A percentile compares a stretch with the other conserved stretches of the same genome.
phyloP scores from a whole-genome alignment of 441 rosid genomes.

The Adansonia madagascariensis region DNA sequence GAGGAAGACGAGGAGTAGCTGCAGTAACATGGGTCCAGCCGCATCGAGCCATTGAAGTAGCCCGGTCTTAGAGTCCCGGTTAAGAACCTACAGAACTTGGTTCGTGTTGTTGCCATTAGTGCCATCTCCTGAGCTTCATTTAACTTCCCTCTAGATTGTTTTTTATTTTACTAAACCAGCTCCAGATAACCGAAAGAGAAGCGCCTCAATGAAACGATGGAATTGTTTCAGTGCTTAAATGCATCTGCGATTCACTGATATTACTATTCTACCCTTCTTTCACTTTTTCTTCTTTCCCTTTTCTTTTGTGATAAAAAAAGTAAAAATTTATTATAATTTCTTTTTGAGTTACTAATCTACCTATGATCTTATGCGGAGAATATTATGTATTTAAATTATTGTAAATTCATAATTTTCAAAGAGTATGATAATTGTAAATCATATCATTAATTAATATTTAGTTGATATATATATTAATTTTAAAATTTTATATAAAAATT shows the following conservation, averaged over 20 bases:
- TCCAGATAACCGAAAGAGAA: neutral
- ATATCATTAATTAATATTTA: no score
- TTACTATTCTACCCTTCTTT: slow-evolving; percentile 33
- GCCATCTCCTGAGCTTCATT: slow-evolving; percentile 29
- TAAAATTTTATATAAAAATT: no score
- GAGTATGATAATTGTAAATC: no score
- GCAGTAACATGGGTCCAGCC: slow-evolving; percentile 29
- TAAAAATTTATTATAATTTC: no score
- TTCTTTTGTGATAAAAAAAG: neutral
- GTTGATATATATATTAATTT: no score
- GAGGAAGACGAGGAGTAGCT: slow-evolving; percentile 41
- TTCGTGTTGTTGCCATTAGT: slow-evolving; percentile 44
- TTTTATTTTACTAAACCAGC: neutral
- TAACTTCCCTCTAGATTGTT: neutral
- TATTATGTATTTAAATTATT: no score
- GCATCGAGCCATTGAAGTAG: slow-evolving; percentile 18
- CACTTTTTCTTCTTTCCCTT: neutral
- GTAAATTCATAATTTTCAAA: no score
- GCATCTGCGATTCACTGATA: neutral
- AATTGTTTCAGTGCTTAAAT: neutral
- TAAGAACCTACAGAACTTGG: slow-evolving; percentile 36
- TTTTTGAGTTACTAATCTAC: no score
- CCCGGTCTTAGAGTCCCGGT: neutral
- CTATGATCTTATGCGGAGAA: no score
- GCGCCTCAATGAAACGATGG: neutral